A percentile compares a stretch with the other conserved stretches of the same genome.
Evolutionary conservation across 169 alveolate genomes (phyloP).

Genomic region (Eimeria zaria): DNA sequence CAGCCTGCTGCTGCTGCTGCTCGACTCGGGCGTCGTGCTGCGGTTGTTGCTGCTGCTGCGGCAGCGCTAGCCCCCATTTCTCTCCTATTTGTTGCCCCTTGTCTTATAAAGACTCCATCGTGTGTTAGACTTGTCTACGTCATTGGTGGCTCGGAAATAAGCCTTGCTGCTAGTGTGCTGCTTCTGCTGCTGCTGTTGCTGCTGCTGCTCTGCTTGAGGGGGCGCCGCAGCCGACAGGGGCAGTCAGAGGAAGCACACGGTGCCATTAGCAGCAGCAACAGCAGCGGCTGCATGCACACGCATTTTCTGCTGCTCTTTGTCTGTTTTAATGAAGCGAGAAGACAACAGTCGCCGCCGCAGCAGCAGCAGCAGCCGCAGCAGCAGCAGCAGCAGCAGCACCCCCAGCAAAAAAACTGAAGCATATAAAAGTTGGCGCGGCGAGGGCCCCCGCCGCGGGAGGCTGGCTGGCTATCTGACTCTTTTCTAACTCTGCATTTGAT

Average conservation of each 20-base stretch:
- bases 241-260: neutral
- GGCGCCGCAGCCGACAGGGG: constrained; percentile 81
- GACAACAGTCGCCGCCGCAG: too few relatives aligned
- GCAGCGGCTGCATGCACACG: constrained; percentile 4
- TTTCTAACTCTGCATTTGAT: neutral
- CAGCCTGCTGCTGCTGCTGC: constrained; percentile 51
- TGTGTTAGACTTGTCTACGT: constrained; percentile 6
- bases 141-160: neutral
- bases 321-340: neutral
- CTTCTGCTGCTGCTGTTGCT: neutral
- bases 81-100: constrained; percentile 16
- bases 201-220: constrained; percentile 56
- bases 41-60: constrained; percentile 11
- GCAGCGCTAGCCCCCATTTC: constrained; percentile 53
- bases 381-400: neutral
- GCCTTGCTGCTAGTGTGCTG: constrained; percentile 2
- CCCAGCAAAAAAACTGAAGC: neutral
- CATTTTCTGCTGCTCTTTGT: neutral
- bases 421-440: neutral
- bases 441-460: neutral
- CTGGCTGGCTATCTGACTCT: neutral
- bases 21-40: constrained; percentile 42
- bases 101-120: constrained; percentile 31
- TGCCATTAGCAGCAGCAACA: constrained; percentile 36
- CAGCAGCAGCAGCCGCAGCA: neutral